Base-by-base conservation (phyloP, 768 basidiomycete genomes). In the Suillus decipiens region DNA sequence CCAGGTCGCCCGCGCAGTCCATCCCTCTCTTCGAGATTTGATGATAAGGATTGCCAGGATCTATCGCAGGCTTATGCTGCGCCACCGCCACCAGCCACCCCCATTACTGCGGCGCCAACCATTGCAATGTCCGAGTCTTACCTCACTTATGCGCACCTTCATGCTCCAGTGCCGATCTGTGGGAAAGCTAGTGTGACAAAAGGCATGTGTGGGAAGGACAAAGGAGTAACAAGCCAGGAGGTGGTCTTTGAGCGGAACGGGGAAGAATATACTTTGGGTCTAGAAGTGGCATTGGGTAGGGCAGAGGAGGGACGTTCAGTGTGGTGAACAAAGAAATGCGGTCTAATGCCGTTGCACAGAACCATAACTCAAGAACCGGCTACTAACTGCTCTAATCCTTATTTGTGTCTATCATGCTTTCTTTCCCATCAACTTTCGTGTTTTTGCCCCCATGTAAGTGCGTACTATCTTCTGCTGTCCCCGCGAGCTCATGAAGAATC, bases 251-350 rank as follows among this genome's bases (percentile, higher is more conserved):
- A 75, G 59, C 72, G 69, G 43, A 67, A 41, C 4, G 73, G 71
- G 8, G 68, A 70, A 36, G 72, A 70, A 53, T 75, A 67, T 33
- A 68, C 68, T 1, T 65, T 72, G 34, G 75, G 74, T 17, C 62
- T 76, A 34, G 75, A 75, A 48, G 71, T 75, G 12, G 70, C 73
- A 28, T 65, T 75, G 22, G 64, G 74, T 63, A 67, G 72, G 55
- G 75, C 73, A 31, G 74, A 75, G 42, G 75, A 76, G 50, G 73
- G 75, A 6, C 67, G 72, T 1, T 68, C 73, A 1, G 63, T 75
- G 24, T 74, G 75, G 73, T 75, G 61, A 73, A n/a, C 2, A 37
- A 15, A 10, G 28, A 28, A 17, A 41, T 11, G 37, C 5, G 37
- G 22, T 39, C 17, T 3, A 56, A 56, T 1, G 34, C 53, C 12